Base-by-base conservation (phyloP, 1,284 basidiomycete species). In the Sporisorium scitamineum region DNA sequence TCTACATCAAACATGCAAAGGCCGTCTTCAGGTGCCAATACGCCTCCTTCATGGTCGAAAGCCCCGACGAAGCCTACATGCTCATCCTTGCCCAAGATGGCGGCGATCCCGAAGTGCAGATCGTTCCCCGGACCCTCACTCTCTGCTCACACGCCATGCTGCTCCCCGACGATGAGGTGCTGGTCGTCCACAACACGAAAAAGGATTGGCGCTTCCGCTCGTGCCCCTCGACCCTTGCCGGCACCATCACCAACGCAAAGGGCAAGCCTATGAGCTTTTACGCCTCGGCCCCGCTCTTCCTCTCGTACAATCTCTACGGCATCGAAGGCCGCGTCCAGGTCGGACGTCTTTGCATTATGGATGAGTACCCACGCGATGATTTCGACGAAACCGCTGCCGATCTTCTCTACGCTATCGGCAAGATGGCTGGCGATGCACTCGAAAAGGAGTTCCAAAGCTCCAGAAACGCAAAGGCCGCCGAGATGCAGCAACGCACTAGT, bases 141-240 rank as follows among this genome's bases (percentile, higher is more conserved):
- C 9, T 81, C 24, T 79, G 78, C 45, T 70, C 65, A 0, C 80
- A 81, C 50, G 80, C 78, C 32, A 78, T 81, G 78, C 78, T 81
- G 1, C 50, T 77, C 13, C 44, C 64, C 24, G 72, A 68, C n/a
- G 66, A 72, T 27, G 64, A 73, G 60, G 64, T 80, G 26, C 58
- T 81, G 4, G 72, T 76, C 52, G 51, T 81, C n/a, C 41, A 26
- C 34, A 59, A 80, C 53, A 61, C 77, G 8, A 37, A 61, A 0
- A 58, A 73, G 11, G 80, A 81, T 31, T 81, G 80, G 78, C 63
- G 78, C 24, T 80, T 80, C 63, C 52, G 55, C 14, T 44, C 60
- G 1, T 67, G 68, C 22, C 76, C 76, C 27, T 70, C 67, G 10
- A 68, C 70, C 22, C 57, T 70, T 14, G 52, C 59, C 0, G 71